Base-by-base conservation (phyloP, 2,329 filamentous ascomycete species). In the Kalmusia sp. region DNA sequence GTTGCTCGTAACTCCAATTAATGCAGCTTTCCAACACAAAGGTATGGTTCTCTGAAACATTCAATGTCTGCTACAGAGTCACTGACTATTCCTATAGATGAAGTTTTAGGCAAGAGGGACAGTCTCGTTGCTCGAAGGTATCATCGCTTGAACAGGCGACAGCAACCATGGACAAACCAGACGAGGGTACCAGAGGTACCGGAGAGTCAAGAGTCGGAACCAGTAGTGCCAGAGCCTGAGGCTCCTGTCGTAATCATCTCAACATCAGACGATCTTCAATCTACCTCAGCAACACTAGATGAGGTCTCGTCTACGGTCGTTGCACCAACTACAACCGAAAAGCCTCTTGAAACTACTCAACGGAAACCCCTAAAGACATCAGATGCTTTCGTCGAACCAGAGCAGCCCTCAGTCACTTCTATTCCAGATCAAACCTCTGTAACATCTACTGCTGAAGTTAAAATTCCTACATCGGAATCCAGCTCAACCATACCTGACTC, bases 1-100 rank as follows among this genome's bases (percentile, higher is more conserved):
- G 39, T 58, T 62, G 37, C 51, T 65, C 58, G 55, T 65, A 61
- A 50, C 46, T 57, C 56, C 58, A 65, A 56, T 50, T 57, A 58
- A 61, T 62, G 60, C 62, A 60, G 51, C 52, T 21, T 49, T 45
- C 45, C 55, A 30, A 30, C 49, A 48, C 30, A 57, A 53, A 55
- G 58, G 62, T 64, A 57, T 49, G 55, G n/a, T 28, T 51, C 12
- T n/a, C 11, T 27, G 15, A 11, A 46, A 8, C 19, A 28, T 12
- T 40, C 11, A 25, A 15, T 28, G 19, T 33, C 19, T 17, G 17
- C 14, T 35, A 9, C 17, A 17, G 7, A 2, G 19, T 43, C 14
- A 12, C 24, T 25, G 28, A 49, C 19, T 19, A 45, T 40, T 3
- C n/a, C 37, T 7, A 22, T 11, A 52, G 35, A 40, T 37, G 28